Evolutionary conservation across 495 filamentous ascomycete species (phyloP).

Genomic region (Neurospora sp.): DNA sequence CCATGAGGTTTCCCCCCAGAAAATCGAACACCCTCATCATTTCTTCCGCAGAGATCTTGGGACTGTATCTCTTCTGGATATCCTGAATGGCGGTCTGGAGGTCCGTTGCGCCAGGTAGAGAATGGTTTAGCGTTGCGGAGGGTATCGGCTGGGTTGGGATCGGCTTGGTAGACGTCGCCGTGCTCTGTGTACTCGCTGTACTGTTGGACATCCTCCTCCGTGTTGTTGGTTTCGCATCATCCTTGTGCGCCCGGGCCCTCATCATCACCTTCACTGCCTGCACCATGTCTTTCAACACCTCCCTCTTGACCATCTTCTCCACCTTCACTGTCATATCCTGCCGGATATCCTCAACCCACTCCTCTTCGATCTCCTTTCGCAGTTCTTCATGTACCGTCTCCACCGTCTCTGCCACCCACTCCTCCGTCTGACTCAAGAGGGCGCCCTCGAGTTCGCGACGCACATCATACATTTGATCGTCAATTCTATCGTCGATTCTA

Average conservation of each 20-base stretch:
- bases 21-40: neutral
- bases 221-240: too few relatives aligned
- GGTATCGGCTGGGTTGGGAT: too few relatives aligned
- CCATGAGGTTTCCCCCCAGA: fast-evolving
- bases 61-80: neutral
- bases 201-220: too few relatives aligned
- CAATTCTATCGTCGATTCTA: neutral
- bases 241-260: too few relatives aligned
- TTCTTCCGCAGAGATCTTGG: neutral
- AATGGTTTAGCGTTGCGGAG: too few relatives aligned
- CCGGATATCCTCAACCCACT: neutral
- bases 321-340: neutral
- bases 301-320: too few relatives aligned
- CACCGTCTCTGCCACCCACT: neutral
- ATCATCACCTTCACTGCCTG: too few relatives aligned
- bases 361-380: neutral
- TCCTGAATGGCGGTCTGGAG: neutral
- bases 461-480: neutral
- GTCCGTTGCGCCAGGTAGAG: too few relatives aligned
- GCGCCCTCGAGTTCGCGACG: neutral
- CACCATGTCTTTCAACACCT: too few relatives aligned
- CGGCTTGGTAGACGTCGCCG: too few relatives aligned
- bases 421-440: neutral
- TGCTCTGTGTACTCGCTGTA: too few relatives aligned
- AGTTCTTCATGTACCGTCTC: neutral